Evolutionary conservation across 768 basidiomycete genomes (phyloP).

Genomic region (Cyathus striatus): DNA sequence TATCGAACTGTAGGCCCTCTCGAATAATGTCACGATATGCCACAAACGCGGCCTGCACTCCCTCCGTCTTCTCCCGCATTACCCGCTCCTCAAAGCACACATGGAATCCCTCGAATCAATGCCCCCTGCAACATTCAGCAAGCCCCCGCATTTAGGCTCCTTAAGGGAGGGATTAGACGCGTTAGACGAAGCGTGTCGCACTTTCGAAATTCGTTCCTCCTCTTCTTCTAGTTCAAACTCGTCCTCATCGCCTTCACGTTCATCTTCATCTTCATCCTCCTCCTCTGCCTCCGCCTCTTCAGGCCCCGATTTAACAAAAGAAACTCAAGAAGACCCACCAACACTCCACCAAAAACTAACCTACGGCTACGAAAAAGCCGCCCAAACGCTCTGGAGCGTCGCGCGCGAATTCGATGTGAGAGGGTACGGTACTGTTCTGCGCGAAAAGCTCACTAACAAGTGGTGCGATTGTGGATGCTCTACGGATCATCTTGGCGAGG

Average conservation of each 20-base stretch:
- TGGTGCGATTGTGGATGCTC: constrained; percentile 84
- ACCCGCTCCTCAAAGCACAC: constrained; percentile 54
- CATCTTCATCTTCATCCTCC: no score
- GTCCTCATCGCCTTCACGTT: no score
- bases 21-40: constrained; percentile 66
- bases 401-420: constrained; percentile 68
- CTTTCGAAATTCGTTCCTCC: constrained; percentile 41
- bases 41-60: constrained; percentile 63
- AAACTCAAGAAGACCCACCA: constrained; percentile 40
- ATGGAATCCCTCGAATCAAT: constrained; percentile 56
- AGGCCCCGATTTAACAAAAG: constrained; percentile 23
- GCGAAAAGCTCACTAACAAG: constrained; percentile 68
- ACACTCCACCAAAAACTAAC: constrained; percentile 59
- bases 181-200: constrained; percentile 61
- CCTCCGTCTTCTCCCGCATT: constrained; percentile 56
- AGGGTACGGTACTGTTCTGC: constrained; percentile 63
- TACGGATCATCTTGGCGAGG: constrained; percentile 72
- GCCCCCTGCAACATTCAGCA: constrained; percentile 52
- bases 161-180: constrained; percentile 53
- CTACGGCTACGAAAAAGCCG: constrained; percentile 59
- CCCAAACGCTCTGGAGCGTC: constrained; percentile 65
- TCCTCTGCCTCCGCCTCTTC: no score
- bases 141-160: constrained; percentile 62
- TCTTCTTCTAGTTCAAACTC: no score
- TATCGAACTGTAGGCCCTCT: constrained; percentile 47